Evolutionary conservation across 441 rosid genomes (phyloP), one percentile per base, ranked within the genome.

Genomic region (Macaranga tanarius): DNA sequence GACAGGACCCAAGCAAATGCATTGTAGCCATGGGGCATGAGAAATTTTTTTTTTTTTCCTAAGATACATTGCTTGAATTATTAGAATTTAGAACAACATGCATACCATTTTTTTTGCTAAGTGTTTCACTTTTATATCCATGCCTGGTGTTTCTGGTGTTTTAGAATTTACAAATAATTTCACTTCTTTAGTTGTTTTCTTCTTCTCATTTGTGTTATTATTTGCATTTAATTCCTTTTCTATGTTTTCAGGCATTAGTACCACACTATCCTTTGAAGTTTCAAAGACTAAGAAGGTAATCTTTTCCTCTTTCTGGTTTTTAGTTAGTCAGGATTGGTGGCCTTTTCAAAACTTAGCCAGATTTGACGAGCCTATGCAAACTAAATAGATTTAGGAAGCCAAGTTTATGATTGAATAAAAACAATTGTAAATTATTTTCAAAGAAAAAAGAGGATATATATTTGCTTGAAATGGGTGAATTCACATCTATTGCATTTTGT

Each of bases 251-350:
- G 99, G 95, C 87, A 72, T 78, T 95, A 71, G 62, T 92, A 38
- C 64, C 92, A 10, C 90, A 87, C 83, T 86, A 78, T 79, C 90
- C 93, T 61, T 77, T 63, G 71, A 95, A 92, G 87, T 88, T 90
- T 76, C 83, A 78, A 73, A 81, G 64, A 68, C 83, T 95, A 70
- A 89, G 92, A 79, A 82, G 89, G 98, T 95, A 76, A 72, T 70
- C 65, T 76, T 47, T 69, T 73, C 23, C 40, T 22, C 45, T 56
- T 67, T 17, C 50, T 42, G 25, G 23, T 56, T 7, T 62, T 61
- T 48, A 31, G 55, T 70, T 51, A 8, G 16, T 25, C 4, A 67
- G 12, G 38, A 10, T 7, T 26, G 5, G n/a, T 45, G 13, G 38
- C 28, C 8, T 10, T 26, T 5, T 20, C 25, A 44, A 70, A 58